Evolutionary conservation across 306 rosid species (phyloP), one percentile per base, ranked within the genome.

Genomic region (Ormosia emarginata): DNA sequence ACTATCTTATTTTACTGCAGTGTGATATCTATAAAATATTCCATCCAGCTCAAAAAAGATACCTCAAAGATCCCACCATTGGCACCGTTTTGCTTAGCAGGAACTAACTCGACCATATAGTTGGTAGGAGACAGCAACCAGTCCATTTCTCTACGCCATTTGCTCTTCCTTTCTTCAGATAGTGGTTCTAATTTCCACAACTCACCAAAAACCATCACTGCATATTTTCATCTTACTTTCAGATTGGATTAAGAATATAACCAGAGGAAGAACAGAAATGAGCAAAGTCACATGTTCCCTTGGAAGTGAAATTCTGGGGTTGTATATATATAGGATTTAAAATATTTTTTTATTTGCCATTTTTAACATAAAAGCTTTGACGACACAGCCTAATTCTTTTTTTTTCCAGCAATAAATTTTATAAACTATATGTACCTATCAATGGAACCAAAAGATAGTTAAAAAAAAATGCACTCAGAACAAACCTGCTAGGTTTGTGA

Each of bases 121-220:
- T 91, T 92, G n/a, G 97, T 91, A 6, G 98, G 98, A 57, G 94
- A 91, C 79, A 92, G 87, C 55, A 94, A 81, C 98, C 98, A 94
- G 77, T 88, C 93, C 96, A 91, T 91, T 91, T 94, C 97, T 75
- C 81, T 86, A 74, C 34, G 75, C 98, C 98, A 94, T 84, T 91
- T 92, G 17, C 79, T 79, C 84, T 89, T 94, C 83, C 87, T 88
- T 82, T 94, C 98, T 79, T 92, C 94, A 5, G 88, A 67, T 39
- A 92, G 92, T 8, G 98, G 98, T 85, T 94, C 97, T 82, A 94
- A 85, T 84, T 94, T 94, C 98, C 98, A 91, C 78, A 94, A 56
- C 87, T 94, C 98, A 69, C 98, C 98, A 79, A 94, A 94, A 75
- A 92, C 84, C 3, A 86, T 83, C 33, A 89, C 98, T 94, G 95